Conservation (phyloP, 129 eudicot genomes). For the Kitagawia praeruptora region DNA sequence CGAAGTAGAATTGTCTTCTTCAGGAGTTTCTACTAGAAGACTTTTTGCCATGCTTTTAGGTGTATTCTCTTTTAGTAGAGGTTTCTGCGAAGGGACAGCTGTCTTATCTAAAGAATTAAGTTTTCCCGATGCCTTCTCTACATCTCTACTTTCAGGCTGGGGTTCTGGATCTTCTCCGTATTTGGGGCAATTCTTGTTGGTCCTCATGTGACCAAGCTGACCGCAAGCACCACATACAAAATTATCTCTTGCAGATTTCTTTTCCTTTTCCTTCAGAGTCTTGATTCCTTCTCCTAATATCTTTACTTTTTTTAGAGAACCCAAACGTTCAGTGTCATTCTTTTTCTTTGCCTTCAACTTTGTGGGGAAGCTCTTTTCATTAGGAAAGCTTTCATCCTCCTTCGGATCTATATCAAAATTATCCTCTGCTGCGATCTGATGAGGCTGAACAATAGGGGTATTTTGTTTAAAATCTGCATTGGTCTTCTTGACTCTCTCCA, state of each 20-base stretch:
- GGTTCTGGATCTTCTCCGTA: constrained; percentile 59
- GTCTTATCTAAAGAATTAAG: constrained; percentile 29
- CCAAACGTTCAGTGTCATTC: constrained; percentile 49
- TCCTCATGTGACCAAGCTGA: constrained; percentile 97
- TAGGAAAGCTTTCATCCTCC: constrained; percentile 51
- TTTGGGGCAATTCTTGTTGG: constrained; percentile 89
- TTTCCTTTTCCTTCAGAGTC: constrained; percentile 76
- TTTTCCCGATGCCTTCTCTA: constrained; percentile 39
- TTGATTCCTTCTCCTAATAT: constrained; percentile 71
- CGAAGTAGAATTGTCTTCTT: constrained; percentile 47
- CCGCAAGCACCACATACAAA: constrained; percentile 98
- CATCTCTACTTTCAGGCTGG: constrained; percentile 50
- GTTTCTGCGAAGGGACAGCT: constrained; percentile 40
- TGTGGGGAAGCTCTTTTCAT: constrained; percentile 35
- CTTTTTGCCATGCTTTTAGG: constrained; percentile 42
- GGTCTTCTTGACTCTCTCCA: constrained; percentile 43
- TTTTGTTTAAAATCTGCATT: constrained; percentile 32
- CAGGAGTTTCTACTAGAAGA: constrained; percentile 49
- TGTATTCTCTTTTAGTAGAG: constrained; percentile 33
- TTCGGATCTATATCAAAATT: constrained; percentile 23
- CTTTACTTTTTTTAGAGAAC: constrained; percentile 61
- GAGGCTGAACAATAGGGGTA: constrained; percentile 21
- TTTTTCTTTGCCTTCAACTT: constrained; percentile 66
- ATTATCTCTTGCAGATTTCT: constrained; percentile 85
- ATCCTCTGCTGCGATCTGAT: constrained; percentile 30